These are phyloP conservation scores for Oidium heveae DNA, from an alignment of 2,329 filamentous ascomycete genomes.

Conservation along the genomic window DNA sequence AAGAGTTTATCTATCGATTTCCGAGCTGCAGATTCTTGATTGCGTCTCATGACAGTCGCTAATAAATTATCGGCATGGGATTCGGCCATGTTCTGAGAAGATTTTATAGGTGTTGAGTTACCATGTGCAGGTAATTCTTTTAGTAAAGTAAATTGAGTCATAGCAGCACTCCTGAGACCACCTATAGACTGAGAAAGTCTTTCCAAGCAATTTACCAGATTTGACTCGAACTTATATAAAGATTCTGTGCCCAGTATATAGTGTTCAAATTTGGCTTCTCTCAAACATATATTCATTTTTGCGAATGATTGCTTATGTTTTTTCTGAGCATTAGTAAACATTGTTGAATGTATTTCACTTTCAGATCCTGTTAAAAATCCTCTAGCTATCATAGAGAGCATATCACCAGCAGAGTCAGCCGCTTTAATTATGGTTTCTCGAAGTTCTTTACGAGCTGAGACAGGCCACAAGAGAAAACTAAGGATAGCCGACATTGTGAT, in stretches of 20 bases:
- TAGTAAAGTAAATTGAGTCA: conserved; percentile 67
- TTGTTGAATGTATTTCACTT: conserved; percentile 41
- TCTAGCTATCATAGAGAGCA: conserved; percentile 56
- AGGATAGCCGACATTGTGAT: conserved; percentile 45
- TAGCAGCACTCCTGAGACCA: conserved; percentile 67
- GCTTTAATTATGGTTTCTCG: conserved; percentile 48
- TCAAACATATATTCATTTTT: conserved; percentile 49
- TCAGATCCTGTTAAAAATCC: conserved; percentile 69
- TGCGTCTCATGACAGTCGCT: conserved; percentile 11
- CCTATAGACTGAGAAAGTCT: conserved; percentile 70
- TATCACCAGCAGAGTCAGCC: conserved; percentile 52
- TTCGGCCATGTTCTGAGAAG: conserved; percentile 2
- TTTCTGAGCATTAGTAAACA: conserved; percentile 34
- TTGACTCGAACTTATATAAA: conserved; percentile 54
- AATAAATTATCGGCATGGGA: conserved; percentile 3
- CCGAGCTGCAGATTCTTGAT: conserved; percentile 22
- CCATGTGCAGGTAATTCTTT: conserved; percentile 24
- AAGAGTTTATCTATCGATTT: conserved; percentile 37
- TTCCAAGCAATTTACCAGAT: conserved; percentile 63
- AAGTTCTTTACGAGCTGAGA: conserved; percentile 49
- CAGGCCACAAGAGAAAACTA: conserved; percentile 54
- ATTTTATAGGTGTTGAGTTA: conserved; percentile 5
- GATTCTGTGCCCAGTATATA: conserved; percentile 57
- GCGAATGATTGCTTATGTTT: conserved; percentile 42
- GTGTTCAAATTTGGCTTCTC: conserved; percentile 75